phyloP scores from a whole-genome alignment of 1,284 basidiomycete genomes.

The Irpex sp. region DNA sequence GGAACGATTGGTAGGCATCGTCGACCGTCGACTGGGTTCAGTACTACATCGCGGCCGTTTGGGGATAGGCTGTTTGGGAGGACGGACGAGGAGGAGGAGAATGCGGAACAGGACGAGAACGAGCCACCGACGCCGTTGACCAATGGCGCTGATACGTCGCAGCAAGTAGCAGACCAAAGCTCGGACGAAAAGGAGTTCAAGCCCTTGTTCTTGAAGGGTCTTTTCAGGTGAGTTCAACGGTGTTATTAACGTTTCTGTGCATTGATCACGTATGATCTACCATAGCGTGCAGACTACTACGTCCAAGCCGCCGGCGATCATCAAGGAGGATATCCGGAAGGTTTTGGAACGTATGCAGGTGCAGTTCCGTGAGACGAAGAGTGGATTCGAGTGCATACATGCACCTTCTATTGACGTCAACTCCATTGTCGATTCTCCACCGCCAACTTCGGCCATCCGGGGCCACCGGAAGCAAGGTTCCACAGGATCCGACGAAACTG shows the following conservation, averaged over 20 bases:
- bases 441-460: slow-evolving; percentile 23
- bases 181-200: slow-evolving; percentile 80
- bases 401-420: slow-evolving; percentile 92
- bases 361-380: slow-evolving; percentile 90
- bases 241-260: slow-evolving; percentile 1
- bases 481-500: slow-evolving; percentile 55
- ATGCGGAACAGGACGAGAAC: slow-evolving; percentile 46
- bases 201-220: slow-evolving; percentile 89
- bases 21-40: slow-evolving; percentile 72
- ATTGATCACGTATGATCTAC: slow-evolving; percentile 9
- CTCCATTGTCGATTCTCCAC: slow-evolving; percentile 58
- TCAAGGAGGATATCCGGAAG: slow-evolving; percentile 87
- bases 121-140: slow-evolving; percentile 34
- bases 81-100: slow-evolving; percentile 55
- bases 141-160: slow-evolving; percentile 34
- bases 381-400: slow-evolving; percentile 97
- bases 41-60: slow-evolving; percentile 45
- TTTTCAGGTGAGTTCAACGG: slow-evolving; percentile 76
- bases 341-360: slow-evolving; percentile 96
- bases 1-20: slow-evolving; percentile 73
- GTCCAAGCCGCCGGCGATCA: slow-evolving; percentile 85
- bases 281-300: slow-evolving; percentile 93
- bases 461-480: slow-evolving; percentile 60
- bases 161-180: slow-evolving; percentile 38
- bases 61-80: slow-evolving; percentile 59